These are phyloP conservation scores for Thelonectria blattea DNA, from an alignment of 2,329 filamentous ascomycete species.

Conservation along the genomic window DNA sequence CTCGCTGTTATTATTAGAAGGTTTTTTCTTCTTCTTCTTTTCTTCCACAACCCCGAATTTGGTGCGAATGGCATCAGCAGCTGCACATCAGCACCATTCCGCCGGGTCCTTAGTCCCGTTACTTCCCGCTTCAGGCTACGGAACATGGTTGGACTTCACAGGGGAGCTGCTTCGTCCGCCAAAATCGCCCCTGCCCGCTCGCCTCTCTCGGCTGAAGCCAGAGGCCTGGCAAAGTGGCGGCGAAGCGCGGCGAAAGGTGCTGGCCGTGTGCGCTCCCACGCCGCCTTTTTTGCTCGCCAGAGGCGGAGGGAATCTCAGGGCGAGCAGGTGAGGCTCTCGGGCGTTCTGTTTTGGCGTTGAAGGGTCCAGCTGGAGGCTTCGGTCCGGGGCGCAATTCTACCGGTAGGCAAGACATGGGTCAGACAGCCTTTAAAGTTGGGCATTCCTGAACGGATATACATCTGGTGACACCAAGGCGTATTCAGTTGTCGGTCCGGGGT, in stretches of 20 bases:
- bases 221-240: constrained; percentile 17
- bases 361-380: constrained; percentile 11
- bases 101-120: constrained; percentile 3
- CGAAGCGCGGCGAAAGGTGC: constrained; percentile 4
- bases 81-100: constrained; percentile 6
- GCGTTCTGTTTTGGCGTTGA: constrained; percentile 12
- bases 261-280: constrained; percentile 3
- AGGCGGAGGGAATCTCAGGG: not conserved
- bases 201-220: constrained; percentile 17
- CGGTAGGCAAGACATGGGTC: constrained; percentile 14
- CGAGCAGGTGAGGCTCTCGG: constrained; percentile 9
- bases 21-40: constrained; percentile 1
- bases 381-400: constrained; percentile 7
- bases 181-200: constrained; percentile 3
- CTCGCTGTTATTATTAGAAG: not conserved
- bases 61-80: constrained; percentile 2
- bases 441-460: not conserved
- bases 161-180: constrained; percentile 10
- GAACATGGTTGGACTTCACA: constrained; percentile 6
- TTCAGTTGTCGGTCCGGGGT: not conserved
- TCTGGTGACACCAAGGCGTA: not conserved
- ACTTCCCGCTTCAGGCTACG: constrained; percentile 11
- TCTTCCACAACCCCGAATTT: constrained; percentile 2
- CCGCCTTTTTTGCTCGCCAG: constrained; percentile 6
- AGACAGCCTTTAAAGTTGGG: constrained; percentile 4